Percentiles rank a stretch among this genome's conserved stretches.
Conservation (phyloP, 2,329 filamentous ascomycete genomes). For the Fusarium sacchari region DNA sequence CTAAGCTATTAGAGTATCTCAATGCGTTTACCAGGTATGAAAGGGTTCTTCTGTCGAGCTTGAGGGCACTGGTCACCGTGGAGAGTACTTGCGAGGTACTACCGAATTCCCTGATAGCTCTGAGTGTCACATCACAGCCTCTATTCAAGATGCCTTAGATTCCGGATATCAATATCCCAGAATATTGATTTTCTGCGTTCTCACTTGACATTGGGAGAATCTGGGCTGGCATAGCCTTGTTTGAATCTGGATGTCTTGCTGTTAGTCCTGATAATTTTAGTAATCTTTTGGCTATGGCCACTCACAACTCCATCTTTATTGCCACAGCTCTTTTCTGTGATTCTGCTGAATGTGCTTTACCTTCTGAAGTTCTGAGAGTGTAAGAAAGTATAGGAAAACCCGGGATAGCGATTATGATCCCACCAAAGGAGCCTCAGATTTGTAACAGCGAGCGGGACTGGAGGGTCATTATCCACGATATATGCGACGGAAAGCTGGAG, state of each 20-base stretch:
- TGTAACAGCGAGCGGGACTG: rapidly evolving
- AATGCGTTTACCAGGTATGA: no score
- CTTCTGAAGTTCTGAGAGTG: background rate
- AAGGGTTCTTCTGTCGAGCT: no score
- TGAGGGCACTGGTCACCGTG: no score
- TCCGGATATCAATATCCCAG: no score
- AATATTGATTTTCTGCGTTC: no score
- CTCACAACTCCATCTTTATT: background rate
- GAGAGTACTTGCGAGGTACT: no score
- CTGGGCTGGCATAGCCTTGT: background rate
- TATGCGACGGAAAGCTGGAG: background rate
- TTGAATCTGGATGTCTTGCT: rapidly evolving
- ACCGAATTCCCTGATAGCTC: no score
- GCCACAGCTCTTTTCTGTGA: background rate
- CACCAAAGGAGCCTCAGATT: background rate
- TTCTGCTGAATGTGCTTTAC: rapidly evolving
- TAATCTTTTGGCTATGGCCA: background rate
- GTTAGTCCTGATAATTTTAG: background rate
- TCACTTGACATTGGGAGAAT: background rate
- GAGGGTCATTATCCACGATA: rapidly evolving
- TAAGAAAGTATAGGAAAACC: background rate
- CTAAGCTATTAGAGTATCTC: no score
- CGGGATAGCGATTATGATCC: background rate
- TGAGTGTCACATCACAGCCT: no score
- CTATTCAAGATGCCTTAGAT: no score